These are phyloP conservation scores for Huntiella savannae DNA, from an alignment of 2,329 filamentous ascomycete genomes.

Conservation along the genomic window DNA sequence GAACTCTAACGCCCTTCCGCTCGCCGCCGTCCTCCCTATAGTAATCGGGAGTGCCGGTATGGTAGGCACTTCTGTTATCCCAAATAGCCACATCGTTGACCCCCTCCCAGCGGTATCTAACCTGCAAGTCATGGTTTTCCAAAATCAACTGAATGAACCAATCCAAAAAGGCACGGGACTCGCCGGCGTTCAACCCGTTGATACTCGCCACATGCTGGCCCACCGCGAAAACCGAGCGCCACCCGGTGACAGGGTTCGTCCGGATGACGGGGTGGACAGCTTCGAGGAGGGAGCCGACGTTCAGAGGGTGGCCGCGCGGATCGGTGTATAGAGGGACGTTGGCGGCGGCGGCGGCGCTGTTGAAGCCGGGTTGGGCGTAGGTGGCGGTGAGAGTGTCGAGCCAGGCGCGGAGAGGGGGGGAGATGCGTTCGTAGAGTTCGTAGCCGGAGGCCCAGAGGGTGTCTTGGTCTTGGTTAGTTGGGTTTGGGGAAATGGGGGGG, in stretches of 20 bases:
- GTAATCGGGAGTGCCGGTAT: conserved; percentile 35
- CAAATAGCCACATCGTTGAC: conserved; percentile 30
- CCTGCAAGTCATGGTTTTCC: conserved; percentile 38
- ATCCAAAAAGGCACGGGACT: conserved; percentile 29
- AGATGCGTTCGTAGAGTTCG: conserved; percentile 46
- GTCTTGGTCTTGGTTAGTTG: conserved; percentile 17
- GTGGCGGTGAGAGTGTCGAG: conserved; percentile 39
- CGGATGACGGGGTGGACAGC: conserved; percentile 35
- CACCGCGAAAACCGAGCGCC: conserved; percentile 35
- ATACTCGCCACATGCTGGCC: conserved; percentile 31
- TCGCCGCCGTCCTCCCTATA: conserved; percentile 26
- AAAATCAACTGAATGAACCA: conserved; percentile 32
- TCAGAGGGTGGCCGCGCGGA: conserved; percentile 30
- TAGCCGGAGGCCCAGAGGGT: conserved; percentile 51
- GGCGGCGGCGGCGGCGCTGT: conserved; percentile 25
- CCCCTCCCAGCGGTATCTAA: conserved; percentile 25
- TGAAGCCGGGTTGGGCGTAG: conserved; percentile 31
- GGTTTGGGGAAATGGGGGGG: background rate
- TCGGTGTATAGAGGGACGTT: conserved; percentile 27
- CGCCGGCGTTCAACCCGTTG: conserved; percentile 28
- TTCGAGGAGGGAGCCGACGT: conserved; percentile 27
- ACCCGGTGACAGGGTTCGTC: conserved; percentile 39
- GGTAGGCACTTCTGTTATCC: conserved; percentile 38
- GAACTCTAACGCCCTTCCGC: conserved; percentile 28
- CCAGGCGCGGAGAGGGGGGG: conserved; percentile 34